Conservation (phyloP, 2,329 filamentous ascomycete species). For the Aspergillus fructus region DNA sequence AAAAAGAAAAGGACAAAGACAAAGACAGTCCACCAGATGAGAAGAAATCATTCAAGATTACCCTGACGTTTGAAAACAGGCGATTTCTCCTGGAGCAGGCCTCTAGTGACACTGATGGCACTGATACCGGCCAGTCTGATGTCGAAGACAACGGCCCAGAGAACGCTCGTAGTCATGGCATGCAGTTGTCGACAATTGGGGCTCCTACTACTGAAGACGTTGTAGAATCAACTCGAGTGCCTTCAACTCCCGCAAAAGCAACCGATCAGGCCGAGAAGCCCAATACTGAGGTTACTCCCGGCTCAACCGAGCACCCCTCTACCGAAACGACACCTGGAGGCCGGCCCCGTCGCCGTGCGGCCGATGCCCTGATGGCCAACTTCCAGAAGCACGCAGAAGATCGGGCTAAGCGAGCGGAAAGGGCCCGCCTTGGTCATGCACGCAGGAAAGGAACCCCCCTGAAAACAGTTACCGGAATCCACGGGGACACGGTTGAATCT, state of each 20-base stretch:
- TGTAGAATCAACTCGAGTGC: not conserved
- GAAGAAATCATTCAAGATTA: constrained; percentile 16
- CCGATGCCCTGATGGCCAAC: constrained; percentile 20
- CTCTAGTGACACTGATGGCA: not conserved
- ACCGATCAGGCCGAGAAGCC: not conserved
- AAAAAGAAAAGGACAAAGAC: too few species aligned
- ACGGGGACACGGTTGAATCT: constrained; percentile 1
- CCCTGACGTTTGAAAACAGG: constrained; percentile 14
- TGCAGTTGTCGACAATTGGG: constrained; percentile 1
- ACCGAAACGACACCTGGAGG: constrained; percentile 17
- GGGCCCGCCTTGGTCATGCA: constrained; percentile 18
- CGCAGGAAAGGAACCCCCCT: constrained; percentile 13
- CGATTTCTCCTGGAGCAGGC: not conserved
- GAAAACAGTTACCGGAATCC: not conserved
- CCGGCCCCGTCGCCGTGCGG: constrained; percentile 24
- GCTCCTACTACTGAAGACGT: not conserved
- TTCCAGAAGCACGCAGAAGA: constrained; percentile 21
- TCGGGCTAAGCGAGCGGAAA: constrained; percentile 16
- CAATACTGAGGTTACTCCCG: not conserved
- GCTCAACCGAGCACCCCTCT: not conserved
- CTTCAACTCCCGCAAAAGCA: constrained; percentile 3
- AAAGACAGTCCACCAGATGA: not conserved
- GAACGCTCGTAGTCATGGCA: not conserved
- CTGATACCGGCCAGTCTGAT: constrained; percentile 5
- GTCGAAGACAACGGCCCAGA: constrained; percentile 4